Percentiles rank a stretch among this genome's conserved stretches.
Evolutionary conservation across 306 rosid genomes (phyloP).

Genomic region (Psophocarpus tetragonolobus): DNA sequence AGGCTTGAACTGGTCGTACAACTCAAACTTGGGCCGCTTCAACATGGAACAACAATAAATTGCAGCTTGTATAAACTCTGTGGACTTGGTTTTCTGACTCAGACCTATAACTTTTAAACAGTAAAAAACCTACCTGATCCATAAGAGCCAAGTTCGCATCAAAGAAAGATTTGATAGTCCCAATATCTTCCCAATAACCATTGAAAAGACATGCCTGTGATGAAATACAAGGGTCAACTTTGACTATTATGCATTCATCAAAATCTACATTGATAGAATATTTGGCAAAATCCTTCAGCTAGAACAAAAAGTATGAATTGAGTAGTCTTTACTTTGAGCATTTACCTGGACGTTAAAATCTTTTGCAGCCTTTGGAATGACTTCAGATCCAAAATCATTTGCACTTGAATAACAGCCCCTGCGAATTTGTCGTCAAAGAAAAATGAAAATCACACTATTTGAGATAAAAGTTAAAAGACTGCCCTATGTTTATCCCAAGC

Average conservation of each 20-base stretch:
- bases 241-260: constrained; percentile 22
- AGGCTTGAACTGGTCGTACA: constrained; percentile 56
- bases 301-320: neutral
- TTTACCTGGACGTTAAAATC: constrained; percentile 55
- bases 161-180: constrained; percentile 58
- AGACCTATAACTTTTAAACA: constrained; percentile 27
- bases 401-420: constrained; percentile 51
- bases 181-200: constrained; percentile 65
- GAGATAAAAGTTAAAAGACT: neutral
- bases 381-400: constrained; percentile 60
- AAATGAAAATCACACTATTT: neutral
- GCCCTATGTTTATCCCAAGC: neutral
- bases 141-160: constrained; percentile 56
- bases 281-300: neutral
- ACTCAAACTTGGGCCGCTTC: constrained; percentile 53
- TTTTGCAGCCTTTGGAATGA: constrained; percentile 54
- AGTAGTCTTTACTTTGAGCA: neutral
- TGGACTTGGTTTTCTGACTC: neutral
- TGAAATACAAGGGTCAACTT: constrained; percentile 28
- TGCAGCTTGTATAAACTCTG: constrained; percentile 15
- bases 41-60: constrained; percentile 37
- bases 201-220: constrained; percentile 54
- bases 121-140: constrained; percentile 47
- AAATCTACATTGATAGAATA: constrained; percentile 7
- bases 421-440: constrained; percentile 18